Evolutionary conservation across 2,329 filamentous ascomycete species (phyloP), one percentile per base, ranked within the genome.

Genomic region (Penicillium sp.): DNA sequence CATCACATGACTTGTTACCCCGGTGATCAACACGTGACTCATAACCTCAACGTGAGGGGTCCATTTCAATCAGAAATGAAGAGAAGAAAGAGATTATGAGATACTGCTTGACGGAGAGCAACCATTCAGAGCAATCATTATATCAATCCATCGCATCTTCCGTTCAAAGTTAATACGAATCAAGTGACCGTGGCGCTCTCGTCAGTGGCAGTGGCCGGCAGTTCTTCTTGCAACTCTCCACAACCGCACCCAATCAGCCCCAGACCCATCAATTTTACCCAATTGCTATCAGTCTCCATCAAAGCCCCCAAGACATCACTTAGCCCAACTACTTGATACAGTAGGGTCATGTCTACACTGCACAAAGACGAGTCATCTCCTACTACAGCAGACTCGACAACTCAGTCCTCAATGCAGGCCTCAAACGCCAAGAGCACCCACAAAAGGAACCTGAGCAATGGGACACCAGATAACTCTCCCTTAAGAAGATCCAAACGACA

Each of bases 1-100:
- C 74, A 76, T 63, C 69, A 66, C 65, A 56, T 59, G 56, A 57
- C 53, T 17, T 24, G 76, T 78, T 77, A 70, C 69, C 69, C 58
- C 40, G 71, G 73, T 53, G 66, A 78, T 64, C 15, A 5, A 62
- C 75, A 77, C 74, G 70, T 76, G 74, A 42, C 8, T 12, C n/a
- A 15, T 5, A 0, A 12, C 24, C 26, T 33, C 12, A 13, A 53
- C 17, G 26, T 50, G n/a, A 38, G 47, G 42, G 19, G 49, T 12
- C 19, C 33, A 24, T 10, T 13, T 22, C 30, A 19, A 51, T 35
- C 28, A 2, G 12, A 4, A 0, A 51, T 33, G 17, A 19, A 19
- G 28, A 19, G 28, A 15, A 35, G 30, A 38, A 24, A 3, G n/a
- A n/a, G n/a, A n/a, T n/a, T n/a, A 26, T 12, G n/a, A 8, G 22